Percentiles rank a stretch among this genome's conserved stretches.
These are phyloP conservation scores for Spathaspora hagerdaliae DNA, from an alignment of 805 yeast species.

Conservation along the genomic window DNA sequence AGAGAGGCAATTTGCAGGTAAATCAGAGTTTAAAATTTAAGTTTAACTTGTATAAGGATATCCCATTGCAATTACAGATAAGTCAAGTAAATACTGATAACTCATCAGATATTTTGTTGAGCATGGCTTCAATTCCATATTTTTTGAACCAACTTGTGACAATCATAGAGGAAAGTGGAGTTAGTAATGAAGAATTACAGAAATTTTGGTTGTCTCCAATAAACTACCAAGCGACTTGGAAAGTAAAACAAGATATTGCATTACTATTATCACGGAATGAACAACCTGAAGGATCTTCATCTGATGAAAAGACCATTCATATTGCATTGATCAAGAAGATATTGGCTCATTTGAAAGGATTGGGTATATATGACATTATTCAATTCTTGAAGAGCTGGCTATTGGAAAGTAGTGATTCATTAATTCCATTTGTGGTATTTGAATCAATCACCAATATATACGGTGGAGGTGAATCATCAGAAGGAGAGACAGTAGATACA, in stretches of 20 bases:
- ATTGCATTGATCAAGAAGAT: slow-evolving; percentile 17
- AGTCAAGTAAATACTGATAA: slow-evolving; percentile 7
- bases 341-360: slow-evolving; percentile 8
- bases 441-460: slow-evolving; percentile 26
- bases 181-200: slow-evolving; percentile 1
- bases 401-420: slow-evolving; percentile 36
- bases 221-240: slow-evolving; percentile 19
- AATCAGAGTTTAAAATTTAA: slow-evolving; percentile 35
- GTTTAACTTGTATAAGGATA: slow-evolving; percentile 38
- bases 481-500: slow-evolving; percentile 6
- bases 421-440: slow-evolving; percentile 38
- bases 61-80: slow-evolving; percentile 31
- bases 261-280: not conserved
- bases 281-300: slow-evolving; percentile 6
- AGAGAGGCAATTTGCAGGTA: slow-evolving; percentile 19
- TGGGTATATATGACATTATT: slow-evolving; percentile 11
- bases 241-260: slow-evolving; percentile 20
- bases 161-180: slow-evolving; percentile 13
- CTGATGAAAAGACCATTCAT: slow-evolving; percentile 20
- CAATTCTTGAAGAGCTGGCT: slow-evolving; percentile 39
- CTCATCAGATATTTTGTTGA: slow-evolving; percentile 9
- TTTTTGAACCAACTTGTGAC: slow-evolving; percentile 22
- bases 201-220: slow-evolving; percentile 26
- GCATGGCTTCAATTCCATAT: slow-evolving; percentile 29
- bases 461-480: not conserved